Percentiles rank a stretch among this genome's conserved stretches.
Conservation (phyloP, 208 protist genomes). For the Leishmania martiniquensis region DNA sequence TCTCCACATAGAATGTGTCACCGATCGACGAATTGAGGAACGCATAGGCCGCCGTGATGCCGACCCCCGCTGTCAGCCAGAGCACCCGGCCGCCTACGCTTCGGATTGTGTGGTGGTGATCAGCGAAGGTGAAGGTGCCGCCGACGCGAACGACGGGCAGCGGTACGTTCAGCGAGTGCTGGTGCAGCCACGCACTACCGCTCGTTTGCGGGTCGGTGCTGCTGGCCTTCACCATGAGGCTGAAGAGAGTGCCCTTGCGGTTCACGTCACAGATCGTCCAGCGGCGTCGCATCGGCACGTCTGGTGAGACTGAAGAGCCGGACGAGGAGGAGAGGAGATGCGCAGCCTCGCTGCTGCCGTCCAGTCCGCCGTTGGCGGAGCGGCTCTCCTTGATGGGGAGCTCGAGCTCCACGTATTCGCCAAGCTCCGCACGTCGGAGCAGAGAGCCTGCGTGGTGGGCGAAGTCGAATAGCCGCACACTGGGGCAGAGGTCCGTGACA, state of each 20-base stretch:
- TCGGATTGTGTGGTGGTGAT: conserved; percentile 52
- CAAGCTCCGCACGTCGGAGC: conserved; percentile 42
- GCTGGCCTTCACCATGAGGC: conserved; percentile 64
- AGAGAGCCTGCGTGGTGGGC: conserved; percentile 26
- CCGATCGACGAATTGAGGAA: conserved; percentile 48
- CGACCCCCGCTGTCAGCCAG: conserved; percentile 79
- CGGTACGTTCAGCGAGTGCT: conserved; percentile 46
- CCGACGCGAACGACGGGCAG: conserved; percentile 54
- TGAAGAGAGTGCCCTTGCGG: conserved; percentile 48
- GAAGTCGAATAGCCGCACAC: conserved; percentile 65
- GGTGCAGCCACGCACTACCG: conserved; percentile 70
- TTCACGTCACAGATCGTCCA: conserved; percentile 72
- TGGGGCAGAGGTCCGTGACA: conserved; percentile 47
- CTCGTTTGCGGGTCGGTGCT: conserved; percentile 27
- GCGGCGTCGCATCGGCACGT: conserved; percentile 41
- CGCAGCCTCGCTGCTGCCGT: neutral
- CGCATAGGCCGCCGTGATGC: conserved; percentile 69
- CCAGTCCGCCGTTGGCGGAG: neutral
- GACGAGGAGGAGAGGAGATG: neutral
- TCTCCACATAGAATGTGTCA: conserved; percentile 32
- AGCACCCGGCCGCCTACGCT: conserved; percentile 54
- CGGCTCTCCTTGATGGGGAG: conserved; percentile 43
- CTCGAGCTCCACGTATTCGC: conserved; percentile 72
- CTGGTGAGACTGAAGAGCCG: neutral
- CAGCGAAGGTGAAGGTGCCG: conserved; percentile 71